Base-by-base conservation (phyloP, 176 grass and related monocot species). In the Guadua angustifolia region DNA sequence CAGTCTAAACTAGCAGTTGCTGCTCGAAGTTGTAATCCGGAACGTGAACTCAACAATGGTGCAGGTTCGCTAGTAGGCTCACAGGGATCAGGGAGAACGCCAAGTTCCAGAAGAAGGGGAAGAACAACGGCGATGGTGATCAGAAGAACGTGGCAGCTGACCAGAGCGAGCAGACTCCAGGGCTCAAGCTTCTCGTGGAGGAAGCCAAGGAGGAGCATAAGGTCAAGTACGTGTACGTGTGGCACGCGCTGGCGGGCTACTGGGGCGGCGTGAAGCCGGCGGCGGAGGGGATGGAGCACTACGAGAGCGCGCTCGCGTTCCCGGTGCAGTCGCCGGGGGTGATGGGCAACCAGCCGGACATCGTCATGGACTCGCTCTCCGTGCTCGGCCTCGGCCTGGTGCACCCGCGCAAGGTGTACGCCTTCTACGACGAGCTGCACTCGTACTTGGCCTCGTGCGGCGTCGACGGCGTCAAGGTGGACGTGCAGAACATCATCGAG, bases 371-470 rank as follows among this genome's bases (percentile, higher is more conserved):
- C 82, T 88, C 82, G 59, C 72, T 88, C 29, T 73, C 86, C 4
- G 66, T 83, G 35, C 90, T 72, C 6, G 86, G 90, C 5, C 82
- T 92, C 24, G 90, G 90, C 4, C 82, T 92, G 26, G 90, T 92
- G 26, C 78, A 88, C 82, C 90, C 90, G 8, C 87, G 76, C 44
- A 85, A 40, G 78, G 90, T 82, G 43, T 81, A 22, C 71, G 85
- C 51, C 21, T 92, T 92, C 82, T 92, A 92, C 77, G 58, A 51
- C 78, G 90, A 92, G 82, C 82, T 92, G 5, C 90, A 92, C 66
- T 14, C 78, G 21, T 91, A 91, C 77, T 71, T 91, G 6, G 85
- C 77, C 32, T 85, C 82, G 3, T 88, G 82, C 52, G 89, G 85
- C 26, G 58, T 91, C 14, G 89, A 91, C 43, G 85, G 85, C 51